These are phyloP conservation scores for Penicillium desertorum DNA, from an alignment of 495 filamentous ascomycete species.

Conservation along the genomic window DNA sequence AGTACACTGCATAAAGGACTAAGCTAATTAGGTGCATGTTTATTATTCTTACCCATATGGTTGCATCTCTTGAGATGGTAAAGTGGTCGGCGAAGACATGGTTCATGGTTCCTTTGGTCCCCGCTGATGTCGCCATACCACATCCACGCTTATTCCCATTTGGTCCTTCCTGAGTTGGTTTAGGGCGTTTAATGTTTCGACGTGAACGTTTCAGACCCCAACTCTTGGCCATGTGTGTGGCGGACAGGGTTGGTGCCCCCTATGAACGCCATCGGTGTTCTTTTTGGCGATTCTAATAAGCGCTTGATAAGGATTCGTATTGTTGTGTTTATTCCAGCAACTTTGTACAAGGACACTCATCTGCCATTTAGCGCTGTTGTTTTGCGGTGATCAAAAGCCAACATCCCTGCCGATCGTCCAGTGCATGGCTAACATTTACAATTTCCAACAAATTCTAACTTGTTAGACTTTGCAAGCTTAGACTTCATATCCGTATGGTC, in stretches of 20 bases:
- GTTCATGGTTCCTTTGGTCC: conserved; percentile 10
- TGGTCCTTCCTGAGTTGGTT: background rate
- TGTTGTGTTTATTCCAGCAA: background rate
- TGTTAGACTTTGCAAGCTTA: background rate
- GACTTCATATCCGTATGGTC: background rate
- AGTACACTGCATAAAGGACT: background rate
- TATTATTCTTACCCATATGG: background rate
- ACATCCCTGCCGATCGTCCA: background rate
- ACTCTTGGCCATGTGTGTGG: background rate
- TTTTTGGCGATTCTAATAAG: background rate
- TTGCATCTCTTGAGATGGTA: background rate
- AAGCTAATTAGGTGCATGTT: background rate
- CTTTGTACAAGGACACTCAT: background rate
- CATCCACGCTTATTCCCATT: background rate
- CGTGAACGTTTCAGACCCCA: background rate
- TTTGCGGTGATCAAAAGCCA: background rate
- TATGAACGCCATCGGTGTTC: background rate
- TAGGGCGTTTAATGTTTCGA: background rate
- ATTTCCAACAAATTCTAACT: background rate
- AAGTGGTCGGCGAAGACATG: conserved; percentile 8
- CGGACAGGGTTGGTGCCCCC: background rate
- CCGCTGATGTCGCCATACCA: conserved; percentile 1
- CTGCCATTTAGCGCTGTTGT: conserved; percentile 13
- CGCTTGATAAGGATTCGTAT: background rate
- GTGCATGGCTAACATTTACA: background rate